These are phyloP conservation scores for Ceratocystis colombiana DNA, from an alignment of 2,329 filamentous ascomycete species.

Conservation along the genomic window DNA sequence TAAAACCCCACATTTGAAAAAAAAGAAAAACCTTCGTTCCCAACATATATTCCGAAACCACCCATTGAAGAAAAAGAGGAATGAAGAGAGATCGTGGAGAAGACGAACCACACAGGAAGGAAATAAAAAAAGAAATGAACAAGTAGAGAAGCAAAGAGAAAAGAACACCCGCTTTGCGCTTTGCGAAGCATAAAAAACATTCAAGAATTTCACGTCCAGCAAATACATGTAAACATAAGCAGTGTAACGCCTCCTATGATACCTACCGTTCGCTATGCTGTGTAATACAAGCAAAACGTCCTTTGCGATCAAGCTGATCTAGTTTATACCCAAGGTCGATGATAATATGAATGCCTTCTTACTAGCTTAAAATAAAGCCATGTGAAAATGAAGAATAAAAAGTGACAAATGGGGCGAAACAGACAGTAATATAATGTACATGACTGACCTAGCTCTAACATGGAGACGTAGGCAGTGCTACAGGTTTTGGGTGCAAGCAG, in stretches of 20 bases:
- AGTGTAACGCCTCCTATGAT: neutral
- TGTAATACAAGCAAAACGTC: neutral
- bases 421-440: constrained; percentile 21
- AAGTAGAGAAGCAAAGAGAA: neutral
- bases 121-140: neutral
- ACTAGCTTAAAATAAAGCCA: neutral
- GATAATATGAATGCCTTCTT: neutral
- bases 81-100: constrained; percentile 1
- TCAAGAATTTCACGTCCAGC: neutral
- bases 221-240: neutral
- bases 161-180: neutral
- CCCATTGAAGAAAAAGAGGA: constrained; percentile 11
- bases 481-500: neutral
- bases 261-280: neutral
- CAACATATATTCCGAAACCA: neutral
- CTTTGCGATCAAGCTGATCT: neutral
- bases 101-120: constrained; percentile 18
- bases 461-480: too few species aligned
- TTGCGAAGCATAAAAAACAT: neutral
- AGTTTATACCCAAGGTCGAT: neutral
- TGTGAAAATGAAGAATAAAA: neutral
- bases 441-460: constrained; percentile 17
- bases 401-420: neutral
- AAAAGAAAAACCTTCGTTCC: neutral
- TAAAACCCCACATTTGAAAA: neutral